Base-by-base conservation (phyloP, 2,329 filamentous ascomycete genomes). In the Lecanoromycetidae sp. region DNA sequence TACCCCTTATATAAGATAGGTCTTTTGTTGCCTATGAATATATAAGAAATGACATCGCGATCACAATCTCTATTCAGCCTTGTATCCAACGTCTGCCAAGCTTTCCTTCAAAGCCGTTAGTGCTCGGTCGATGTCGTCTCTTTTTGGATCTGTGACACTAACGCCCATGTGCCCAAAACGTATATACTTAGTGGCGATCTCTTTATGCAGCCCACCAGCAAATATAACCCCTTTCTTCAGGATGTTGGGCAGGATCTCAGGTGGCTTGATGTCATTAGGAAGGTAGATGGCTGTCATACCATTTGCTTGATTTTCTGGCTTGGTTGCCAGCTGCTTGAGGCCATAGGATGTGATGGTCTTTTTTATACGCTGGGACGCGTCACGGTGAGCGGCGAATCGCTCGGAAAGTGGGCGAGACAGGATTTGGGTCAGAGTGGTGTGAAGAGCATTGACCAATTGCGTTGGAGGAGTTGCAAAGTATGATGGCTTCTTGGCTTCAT, bases 81-180 rank as follows among this genome's bases (percentile, higher is more conserved):
- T 43, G 15, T 79, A 76, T 44, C 87, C 86, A 47, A 79, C 82
- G 66, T 94, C 88, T 1, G 70, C 63, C 53, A 96, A 68, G 7
- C 81, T 79, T 47, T 80, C 77, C 68, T 82, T 80, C 56, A 98
- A 66, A 36, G 85, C 84, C 56, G 79, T 71, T 52, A 96, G 72
- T 1, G 90, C 91, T 59, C 82, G 84, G 54, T 93, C 84, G 57
- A 96, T 79, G 62, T 98, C 87, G 44, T 75, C 75, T 53, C 88
- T 76, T 53, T 77, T 77, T 23, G 85, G 76, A 61, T 95, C 86
- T 58, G 81, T 85, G 56, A 88, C 83, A 61, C 84, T 91, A 53
- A 96, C 86, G 57, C 91, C 91, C 91, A 98, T 98, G 66, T 96
- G 91, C 35, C 91, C 91, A 60, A 98, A 91, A 23, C 91, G 80